Base-by-base conservation (phyloP, 495 filamentous ascomycete species). In the Talaromyces thailandensis region DNA sequence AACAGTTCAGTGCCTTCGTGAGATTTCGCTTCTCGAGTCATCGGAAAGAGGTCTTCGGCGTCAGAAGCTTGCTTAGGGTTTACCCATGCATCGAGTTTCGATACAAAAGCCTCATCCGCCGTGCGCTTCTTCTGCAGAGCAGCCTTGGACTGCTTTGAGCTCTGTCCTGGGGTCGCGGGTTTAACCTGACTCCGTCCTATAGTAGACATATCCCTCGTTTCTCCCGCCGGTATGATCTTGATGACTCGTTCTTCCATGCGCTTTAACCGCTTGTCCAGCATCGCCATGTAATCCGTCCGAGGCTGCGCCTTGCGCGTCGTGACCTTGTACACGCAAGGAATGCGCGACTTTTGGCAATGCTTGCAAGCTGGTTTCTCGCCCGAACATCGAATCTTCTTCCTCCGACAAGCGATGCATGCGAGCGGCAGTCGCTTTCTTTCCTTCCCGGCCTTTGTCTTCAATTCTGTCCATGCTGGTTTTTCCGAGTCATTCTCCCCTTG, bases 241-340 rank as follows among this genome's bases (percentile, higher is more conserved):
- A 97, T 95, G 50, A 98, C 92, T 48, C 93, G 86, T 67, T 98
- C 94, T 73, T 98, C 94, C 94, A 98, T 98, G 58, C 92, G 78
- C 76, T 91, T 93, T 62, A 94, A 71, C 61, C 93, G 80, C 73
- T 96, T 95, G 73, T 98, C 94, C 65, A 98, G 74, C 93, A 96
- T 98, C 16, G 93, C 93, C 94, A 98, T 98, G 73, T 98, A 98
- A 72, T 98, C 94, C 16, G 93, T 96, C 62, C 94, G 82, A 40
- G 94, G 93, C n/a, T 93, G 92, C 2, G 92, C 93, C 71, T 97
- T 98, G 64, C 94, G 81, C 9, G 92, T 92, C 0, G 93, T 96
- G 52, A 96, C 90, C 69, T 98, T 98, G 81, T 98, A 98, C n/a
- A 98, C 92, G 71, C 94, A 98, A 5, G 94, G 93, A 67, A 96